A percentile compares a stretch with the other conserved stretches of the same genome.
phyloP scores from a whole-genome alignment of 352 stramenopile species.

The Pilasporangium apinafurcum region DNA sequence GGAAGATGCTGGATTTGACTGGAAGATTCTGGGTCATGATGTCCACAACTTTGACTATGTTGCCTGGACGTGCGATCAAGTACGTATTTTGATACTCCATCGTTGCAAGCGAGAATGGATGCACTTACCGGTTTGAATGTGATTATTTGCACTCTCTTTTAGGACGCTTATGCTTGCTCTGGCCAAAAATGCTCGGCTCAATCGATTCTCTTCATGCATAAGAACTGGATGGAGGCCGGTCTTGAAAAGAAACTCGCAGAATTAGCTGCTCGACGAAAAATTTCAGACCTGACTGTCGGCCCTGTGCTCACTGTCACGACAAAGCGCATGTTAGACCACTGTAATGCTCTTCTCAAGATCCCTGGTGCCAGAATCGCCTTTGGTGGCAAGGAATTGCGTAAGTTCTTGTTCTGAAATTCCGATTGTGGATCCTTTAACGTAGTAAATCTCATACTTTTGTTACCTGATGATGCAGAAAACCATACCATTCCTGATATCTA shows the following conservation, averaged over 20 bases:
- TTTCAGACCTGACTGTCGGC: slow-evolving; percentile 95
- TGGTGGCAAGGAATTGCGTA: slow-evolving; percentile 89
- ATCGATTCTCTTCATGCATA: slow-evolving; percentile 98
- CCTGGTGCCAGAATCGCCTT: slow-evolving; percentile 93
- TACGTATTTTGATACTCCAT: slow-evolving; percentile 4
- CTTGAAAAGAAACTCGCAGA: slow-evolving; percentile 92
- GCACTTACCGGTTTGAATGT: slow-evolving; percentile 2
- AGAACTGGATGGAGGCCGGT: slow-evolving; percentile 92
- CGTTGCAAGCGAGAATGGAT: neutral
- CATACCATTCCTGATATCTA: slow-evolving; percentile 95
- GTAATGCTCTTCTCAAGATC: slow-evolving; percentile 87
- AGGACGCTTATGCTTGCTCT: slow-evolving; percentile 96
- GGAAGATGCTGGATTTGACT: slow-evolving; percentile 99
- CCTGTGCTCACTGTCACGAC: slow-evolving; percentile 97
- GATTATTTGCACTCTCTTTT: no score
- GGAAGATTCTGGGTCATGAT: slow-evolving; percentile 97
- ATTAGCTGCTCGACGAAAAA: slow-evolving; percentile 84
- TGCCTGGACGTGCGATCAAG: slow-evolving; percentile 96
- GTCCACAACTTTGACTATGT: slow-evolving; percentile 96
- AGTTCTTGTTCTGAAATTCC: neutral
- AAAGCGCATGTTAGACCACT: slow-evolving; percentile 93
- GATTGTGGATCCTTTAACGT: slow-evolving; percentile 1
- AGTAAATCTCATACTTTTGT: no score
- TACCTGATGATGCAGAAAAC: slow-evolving; percentile 46
- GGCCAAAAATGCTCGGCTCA: slow-evolving; percentile 99